Base-by-base conservation (phyloP, 306 rosid genomes). In the Ceratonia siliqua region DNA sequence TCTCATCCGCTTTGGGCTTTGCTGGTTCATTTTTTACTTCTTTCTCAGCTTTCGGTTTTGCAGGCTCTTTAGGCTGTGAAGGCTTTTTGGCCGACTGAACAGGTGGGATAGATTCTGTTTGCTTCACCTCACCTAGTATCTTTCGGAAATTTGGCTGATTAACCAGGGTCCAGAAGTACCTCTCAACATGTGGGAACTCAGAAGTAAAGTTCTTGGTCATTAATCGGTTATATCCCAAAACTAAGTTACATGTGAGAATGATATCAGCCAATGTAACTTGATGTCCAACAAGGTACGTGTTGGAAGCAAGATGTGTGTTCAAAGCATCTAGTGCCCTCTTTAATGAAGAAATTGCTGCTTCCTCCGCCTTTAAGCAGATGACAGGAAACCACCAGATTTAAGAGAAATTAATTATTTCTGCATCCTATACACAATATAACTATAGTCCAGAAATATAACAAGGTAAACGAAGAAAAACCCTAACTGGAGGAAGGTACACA, bases 101-200 rank as follows among this genome's bases (percentile, higher is more conserved):
- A 28, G 85, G 85, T 63, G 66, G 83, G 32, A 89, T 66, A 33
- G 86, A 17, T 1, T 84, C 91, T 0, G 77, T 52, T 79, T 89
- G 91, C 86, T 89, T 73, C 50, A 89, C 86, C 73, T 89, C 89
- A 53, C 89, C 91, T 30, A 89, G 5, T 7, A 86, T 25, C 86
- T 89, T 86, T 27, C 62, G 52, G 78, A 88, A 88, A 64, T 78
- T 83, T 25, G 89, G 91, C 48, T 89, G 93, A 79, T 89, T 80
- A 62, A 89, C 91, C 87, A 86, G 21, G 36, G 93, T 89, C 93
- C 91, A 89, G 74, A 89, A 89, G 81, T 89, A 82, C 68, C 93
- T 82, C 76, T 89, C 93, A 24, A 86, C 90, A 32, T 89, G 87
- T 42, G 93, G 93, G 64, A 89, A 89, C 81, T 86, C 91, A 27